phyloP scores from a whole-genome alignment of 2,329 filamentous ascomycete species.

The Monilinia fructicola region DNA sequence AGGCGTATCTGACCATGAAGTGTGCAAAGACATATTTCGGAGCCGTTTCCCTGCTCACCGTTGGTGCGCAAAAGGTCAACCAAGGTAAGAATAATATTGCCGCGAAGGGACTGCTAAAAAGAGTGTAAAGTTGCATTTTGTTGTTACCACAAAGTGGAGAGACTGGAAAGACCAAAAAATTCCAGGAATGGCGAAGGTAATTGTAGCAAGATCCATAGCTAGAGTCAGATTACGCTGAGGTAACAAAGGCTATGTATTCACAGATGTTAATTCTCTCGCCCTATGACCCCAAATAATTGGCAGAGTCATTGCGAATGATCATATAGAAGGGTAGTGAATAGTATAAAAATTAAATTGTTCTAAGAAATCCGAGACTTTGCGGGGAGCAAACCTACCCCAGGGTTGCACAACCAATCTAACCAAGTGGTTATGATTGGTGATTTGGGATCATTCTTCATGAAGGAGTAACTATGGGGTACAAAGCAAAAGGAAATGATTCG shows the following conservation, averaged over 20 bases:
- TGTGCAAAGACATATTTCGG: conserved; percentile 31
- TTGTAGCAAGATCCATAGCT: not conserved
- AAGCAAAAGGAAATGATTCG: not conserved
- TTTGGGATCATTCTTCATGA: not conserved
- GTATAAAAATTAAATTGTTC: not conserved
- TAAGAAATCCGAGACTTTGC: not conserved
- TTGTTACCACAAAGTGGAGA: not conserved
- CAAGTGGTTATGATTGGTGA: not conserved
- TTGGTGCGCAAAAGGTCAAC: conserved; percentile 11
- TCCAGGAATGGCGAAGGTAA: not conserved
- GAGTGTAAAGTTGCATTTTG: conserved; percentile 2
- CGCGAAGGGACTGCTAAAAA: conserved; percentile 1
- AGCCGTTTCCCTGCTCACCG: conserved; percentile 1
- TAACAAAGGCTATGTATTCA: not conserved
- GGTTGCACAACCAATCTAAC: not conserved
- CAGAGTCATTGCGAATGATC: conserved; percentile 9
- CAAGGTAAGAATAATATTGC: conserved; percentile 14
- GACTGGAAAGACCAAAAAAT: not conserved
- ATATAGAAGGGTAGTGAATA: conserved; percentile 13
- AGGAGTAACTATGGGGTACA: not conserved
- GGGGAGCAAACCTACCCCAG: conserved; percentile 1
- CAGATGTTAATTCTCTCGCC: not conserved
- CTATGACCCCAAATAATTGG: not conserved
- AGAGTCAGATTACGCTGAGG: not conserved
- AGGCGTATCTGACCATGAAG: conserved; percentile 27